phyloP scores from a whole-genome alignment of 208 protist species.

The Acanthamoeba polyphaga region DNA sequence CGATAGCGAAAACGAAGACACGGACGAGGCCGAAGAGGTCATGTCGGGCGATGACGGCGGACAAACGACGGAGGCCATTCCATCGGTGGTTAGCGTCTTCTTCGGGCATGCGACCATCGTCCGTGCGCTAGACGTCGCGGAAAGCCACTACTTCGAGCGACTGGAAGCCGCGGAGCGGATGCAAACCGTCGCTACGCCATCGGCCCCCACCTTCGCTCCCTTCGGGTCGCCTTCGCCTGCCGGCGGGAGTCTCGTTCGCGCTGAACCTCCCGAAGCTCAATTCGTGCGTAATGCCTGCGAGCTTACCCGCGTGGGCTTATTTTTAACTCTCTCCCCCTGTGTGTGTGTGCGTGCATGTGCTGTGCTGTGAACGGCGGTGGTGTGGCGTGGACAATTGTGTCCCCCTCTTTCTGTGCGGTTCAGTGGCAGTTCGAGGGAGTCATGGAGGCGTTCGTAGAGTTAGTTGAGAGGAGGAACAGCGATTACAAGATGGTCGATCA shows the following conservation, averaged over 20 bases:
- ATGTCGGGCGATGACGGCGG: neutral
- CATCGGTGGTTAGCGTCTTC: slow-evolving; percentile 35
- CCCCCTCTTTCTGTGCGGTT: neutral
- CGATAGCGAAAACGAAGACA: slow-evolving; percentile 24
- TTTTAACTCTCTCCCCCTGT: neutral
- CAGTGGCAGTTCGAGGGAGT: slow-evolving; percentile 40
- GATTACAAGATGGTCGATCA: slow-evolving; percentile 27
- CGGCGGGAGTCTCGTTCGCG: neutral
- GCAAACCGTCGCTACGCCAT: neutral
- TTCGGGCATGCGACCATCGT: slow-evolving; percentile 7
- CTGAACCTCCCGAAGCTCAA: neutral
- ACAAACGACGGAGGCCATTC: neutral
- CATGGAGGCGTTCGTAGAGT: slow-evolving; percentile 57
- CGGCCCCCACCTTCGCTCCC: slow-evolving; percentile 38
- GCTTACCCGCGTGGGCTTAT: too few species aligned
- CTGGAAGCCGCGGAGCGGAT: slow-evolving; percentile 11
- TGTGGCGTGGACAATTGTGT: too few species aligned
- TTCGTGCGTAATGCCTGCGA: neutral
- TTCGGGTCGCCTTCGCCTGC: neutral
- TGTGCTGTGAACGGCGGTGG: too few species aligned
- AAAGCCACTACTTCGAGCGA: slow-evolving; percentile 34
- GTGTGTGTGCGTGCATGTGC: too few species aligned
- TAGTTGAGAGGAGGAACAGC: slow-evolving; percentile 27
- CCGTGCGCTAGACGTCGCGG: neutral
- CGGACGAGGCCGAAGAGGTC: slow-evolving; percentile 32